These are phyloP conservation scores for Oryza meridionalis DNA, from an alignment of 176 grass and related monocot species.

Conservation along the genomic window DNA sequence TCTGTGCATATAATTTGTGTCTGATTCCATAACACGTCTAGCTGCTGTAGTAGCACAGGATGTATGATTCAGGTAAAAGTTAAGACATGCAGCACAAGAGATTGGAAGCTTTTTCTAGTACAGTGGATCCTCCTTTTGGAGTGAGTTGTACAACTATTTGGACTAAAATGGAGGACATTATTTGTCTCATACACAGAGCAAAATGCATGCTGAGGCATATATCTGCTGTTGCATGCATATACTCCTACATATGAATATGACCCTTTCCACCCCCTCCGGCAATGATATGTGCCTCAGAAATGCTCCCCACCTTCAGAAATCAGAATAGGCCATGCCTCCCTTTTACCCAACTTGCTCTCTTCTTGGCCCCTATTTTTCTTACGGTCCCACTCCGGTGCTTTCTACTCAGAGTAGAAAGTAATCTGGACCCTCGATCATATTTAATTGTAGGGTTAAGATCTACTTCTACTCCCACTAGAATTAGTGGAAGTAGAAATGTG, in stretches of 20 bases:
- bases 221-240: neutral
- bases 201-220: neutral
- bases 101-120: neutral
- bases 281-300: conserved; percentile 47
- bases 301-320: conserved; percentile 41
- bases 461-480: too few species aligned
- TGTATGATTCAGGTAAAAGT: conserved; percentile 5
- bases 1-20: neutral
- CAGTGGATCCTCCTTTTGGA: conserved; percentile 28
- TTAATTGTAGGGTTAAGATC: too few species aligned
- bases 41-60: neutral
- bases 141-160: conserved; percentile 29
- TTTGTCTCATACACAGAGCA: conserved; percentile 24
- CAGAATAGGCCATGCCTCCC: conserved; percentile 48
- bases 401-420: too few species aligned
- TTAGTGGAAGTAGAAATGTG: too few species aligned
- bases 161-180: conserved; percentile 39
- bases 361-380: conserved; percentile 41
- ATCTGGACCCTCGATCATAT: too few species aligned
- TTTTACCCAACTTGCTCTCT: conserved; percentile 51
- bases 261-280: conserved; percentile 18
- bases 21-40: neutral
- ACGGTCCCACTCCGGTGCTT: too few species aligned
- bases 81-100: conserved; percentile 11
- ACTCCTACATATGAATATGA: neutral